Conservation (phyloP, 2,329 filamentous ascomycete species). For the Didymella segeticola region DNA sequence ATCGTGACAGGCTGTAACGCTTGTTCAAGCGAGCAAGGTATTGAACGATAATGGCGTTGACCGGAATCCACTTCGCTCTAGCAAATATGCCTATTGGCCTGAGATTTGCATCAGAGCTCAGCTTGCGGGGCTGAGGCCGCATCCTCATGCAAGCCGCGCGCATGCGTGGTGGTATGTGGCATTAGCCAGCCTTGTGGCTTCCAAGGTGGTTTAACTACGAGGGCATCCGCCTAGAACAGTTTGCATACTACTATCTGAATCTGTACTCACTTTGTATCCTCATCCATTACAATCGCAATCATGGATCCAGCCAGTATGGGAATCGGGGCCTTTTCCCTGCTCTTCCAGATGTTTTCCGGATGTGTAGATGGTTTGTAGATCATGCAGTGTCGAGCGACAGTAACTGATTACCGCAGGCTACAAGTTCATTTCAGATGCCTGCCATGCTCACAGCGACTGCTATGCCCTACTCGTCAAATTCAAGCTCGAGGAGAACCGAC, state of each 20-base stretch:
- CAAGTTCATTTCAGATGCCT: conserved; percentile 48
- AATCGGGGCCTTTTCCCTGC: conserved; percentile 40
- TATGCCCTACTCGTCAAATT: conserved; percentile 47
- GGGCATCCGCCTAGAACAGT: too few relatives aligned
- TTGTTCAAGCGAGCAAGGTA: background rate
- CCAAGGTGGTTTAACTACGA: too few relatives aligned
- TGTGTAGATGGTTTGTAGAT: conserved; percentile 44
- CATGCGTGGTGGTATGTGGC: too few relatives aligned
- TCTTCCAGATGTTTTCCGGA: conserved; percentile 48
- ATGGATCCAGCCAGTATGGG: conserved; percentile 30
- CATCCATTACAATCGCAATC: too few relatives aligned
- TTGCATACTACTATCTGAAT: too few relatives aligned
- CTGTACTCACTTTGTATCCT: too few relatives aligned
- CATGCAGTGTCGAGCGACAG: background rate
- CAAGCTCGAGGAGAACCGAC: conserved; percentile 47
- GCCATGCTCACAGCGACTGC: conserved; percentile 39
- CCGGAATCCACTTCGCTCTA: conserved; percentile 14
- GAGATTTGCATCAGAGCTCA: conserved; percentile 26
- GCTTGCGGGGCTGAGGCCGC: conserved; percentile 38
- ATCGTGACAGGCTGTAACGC: background rate
- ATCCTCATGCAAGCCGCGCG: conserved; percentile 13
- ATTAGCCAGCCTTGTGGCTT: conserved; percentile 26
- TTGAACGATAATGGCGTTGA: background rate
- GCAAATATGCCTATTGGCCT: conserved; percentile 31
- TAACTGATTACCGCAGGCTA: conserved; percentile 34